These are phyloP conservation scores for Leccinum truebloodii DNA, from an alignment of 768 basidiomycete species.

Conservation along the genomic window DNA sequence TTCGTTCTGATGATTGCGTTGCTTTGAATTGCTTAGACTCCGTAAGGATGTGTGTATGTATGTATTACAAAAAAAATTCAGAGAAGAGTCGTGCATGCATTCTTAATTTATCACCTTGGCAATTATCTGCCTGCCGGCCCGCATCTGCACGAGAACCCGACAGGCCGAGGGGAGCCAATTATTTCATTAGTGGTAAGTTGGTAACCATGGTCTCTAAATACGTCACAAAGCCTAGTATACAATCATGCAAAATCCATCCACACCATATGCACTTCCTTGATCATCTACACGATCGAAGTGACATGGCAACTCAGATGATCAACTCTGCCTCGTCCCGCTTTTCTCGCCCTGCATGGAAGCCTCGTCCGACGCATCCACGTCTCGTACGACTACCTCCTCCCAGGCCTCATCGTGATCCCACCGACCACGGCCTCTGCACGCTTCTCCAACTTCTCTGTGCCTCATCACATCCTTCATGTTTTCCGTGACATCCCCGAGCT, in stretches of 20 bases:
- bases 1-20: constrained; percentile 14
- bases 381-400: neutral
- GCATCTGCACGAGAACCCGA: neutral
- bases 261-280: neutral
- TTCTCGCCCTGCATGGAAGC: neutral
- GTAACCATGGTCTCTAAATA: neutral
- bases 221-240: neutral
- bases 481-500: neutral
- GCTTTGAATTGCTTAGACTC: too few species aligned
- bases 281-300: neutral
- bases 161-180: neutral
- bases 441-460: neutral
- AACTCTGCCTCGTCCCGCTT: neutral
- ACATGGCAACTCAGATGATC: neutral
- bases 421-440: neutral
- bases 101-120: neutral
- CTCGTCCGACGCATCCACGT: neutral
- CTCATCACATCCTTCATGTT: neutral
- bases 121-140: neutral
- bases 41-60: neutral
- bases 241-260: neutral
- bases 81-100: neutral
- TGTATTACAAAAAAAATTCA: neutral
- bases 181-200: neutral
- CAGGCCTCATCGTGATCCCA: neutral